A percentile compares a stretch with the other conserved stretches of the same genome.
phyloP scores from a whole-genome alignment of 1,284 basidiomycete species.

The Ustilago tritici region DNA sequence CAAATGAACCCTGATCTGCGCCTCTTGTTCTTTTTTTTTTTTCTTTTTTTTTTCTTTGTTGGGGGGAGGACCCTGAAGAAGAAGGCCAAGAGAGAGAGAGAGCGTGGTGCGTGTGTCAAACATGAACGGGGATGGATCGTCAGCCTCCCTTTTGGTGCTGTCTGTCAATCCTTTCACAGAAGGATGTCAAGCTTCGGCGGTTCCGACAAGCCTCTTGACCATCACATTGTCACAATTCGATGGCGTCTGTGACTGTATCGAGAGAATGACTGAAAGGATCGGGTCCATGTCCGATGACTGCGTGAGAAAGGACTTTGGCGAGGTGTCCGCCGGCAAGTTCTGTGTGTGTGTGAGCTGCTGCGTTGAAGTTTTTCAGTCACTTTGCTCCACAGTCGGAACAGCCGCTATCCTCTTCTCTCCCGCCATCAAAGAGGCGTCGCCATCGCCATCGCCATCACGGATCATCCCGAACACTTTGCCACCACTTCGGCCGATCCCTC shows the following conservation, averaged over 20 bases:
- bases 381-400: neutral
- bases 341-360: neutral
- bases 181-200: neutral
- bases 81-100: neutral
- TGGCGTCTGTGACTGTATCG: neutral
- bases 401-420: neutral
- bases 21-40: neutral
- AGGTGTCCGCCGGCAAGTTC: neutral
- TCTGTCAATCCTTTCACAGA: neutral
- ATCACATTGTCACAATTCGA: neutral
- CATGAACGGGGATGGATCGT: too few relatives aligned
- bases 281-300: neutral
- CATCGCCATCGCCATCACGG: neutral
- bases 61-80: neutral
- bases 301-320: neutral
- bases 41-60: neutral
- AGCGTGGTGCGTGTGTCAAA: too few relatives aligned
- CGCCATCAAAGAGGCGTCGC: neutral
- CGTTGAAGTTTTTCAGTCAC: too few relatives aligned
- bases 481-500: too few relatives aligned
- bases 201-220: neutral
- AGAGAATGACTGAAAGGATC: neutral
- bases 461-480: neutral
- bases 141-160: neutral
- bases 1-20: neutral